Conservation (phyloP, 2,329 filamentous ascomycete genomes). For the Xylariaceae sp. region DNA sequence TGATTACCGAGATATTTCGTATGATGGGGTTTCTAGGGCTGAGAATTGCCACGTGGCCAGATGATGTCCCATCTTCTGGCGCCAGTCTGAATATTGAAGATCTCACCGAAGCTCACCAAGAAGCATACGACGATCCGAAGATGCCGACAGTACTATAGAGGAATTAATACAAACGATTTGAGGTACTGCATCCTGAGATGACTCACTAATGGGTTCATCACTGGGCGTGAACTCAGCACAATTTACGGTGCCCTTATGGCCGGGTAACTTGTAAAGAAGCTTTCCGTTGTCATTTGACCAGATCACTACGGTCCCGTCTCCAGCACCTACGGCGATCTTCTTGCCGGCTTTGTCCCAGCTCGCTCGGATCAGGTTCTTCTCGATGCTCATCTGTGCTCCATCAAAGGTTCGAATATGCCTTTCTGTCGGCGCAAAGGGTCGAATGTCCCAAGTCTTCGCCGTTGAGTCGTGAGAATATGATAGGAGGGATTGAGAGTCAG, state of each 20-base stretch:
- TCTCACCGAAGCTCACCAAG: conserved; percentile 78
- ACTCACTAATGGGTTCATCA: conserved; percentile 86
- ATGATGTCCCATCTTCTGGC: background rate
- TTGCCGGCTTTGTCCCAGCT: conserved; percentile 90
- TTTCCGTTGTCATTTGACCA: conserved; percentile 92
- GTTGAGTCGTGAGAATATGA: conserved; percentile 96
- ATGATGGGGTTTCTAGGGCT: background rate
- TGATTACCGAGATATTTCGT: too few species aligned
- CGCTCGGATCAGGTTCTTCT: conserved; percentile 89
- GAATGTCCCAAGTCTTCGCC: conserved; percentile 92
- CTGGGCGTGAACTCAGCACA: conserved; percentile 88
- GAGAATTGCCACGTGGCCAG: background rate
- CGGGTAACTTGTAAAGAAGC: conserved; percentile 90
- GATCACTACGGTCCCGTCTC: conserved; percentile 87
- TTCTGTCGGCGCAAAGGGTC: conserved; percentile 90
- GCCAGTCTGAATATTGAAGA: background rate
- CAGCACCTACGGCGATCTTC: conserved; percentile 86
- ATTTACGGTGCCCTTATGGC: conserved; percentile 94
- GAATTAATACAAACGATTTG: conserved; percentile 5
- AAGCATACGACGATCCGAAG: conserved; percentile 85
- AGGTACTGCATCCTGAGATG: background rate
- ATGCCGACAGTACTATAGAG: conserved; percentile 77
- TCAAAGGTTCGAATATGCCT: conserved; percentile 87
- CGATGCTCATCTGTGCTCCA: conserved; percentile 83
- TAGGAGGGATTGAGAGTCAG: conserved; percentile 86